Conservation (phyloP, 768 basidiomycete genomes). For the Leccinum ochraceum region DNA sequence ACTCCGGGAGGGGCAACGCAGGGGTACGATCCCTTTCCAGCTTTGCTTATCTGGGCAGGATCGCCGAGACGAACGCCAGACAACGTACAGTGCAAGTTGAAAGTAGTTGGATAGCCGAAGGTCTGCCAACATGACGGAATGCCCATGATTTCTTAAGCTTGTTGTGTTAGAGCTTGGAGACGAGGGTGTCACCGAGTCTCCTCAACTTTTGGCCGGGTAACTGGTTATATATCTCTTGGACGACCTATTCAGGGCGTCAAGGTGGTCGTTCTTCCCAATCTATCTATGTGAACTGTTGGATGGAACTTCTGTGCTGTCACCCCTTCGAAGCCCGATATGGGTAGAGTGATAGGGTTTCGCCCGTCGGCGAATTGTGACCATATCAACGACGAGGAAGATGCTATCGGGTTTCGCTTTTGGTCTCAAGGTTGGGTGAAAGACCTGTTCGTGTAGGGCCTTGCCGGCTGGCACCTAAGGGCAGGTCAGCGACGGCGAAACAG, state of each 20-base stretch:
- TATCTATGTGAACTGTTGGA: not conserved
- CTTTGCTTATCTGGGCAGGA: not conserved
- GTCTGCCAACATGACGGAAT: not conserved
- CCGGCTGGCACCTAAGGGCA: slow-evolving; percentile 76
- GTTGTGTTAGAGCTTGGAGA: not conserved
- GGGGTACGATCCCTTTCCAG: not conserved
- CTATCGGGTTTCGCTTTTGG: slow-evolving; percentile 25
- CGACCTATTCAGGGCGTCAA: not conserved
- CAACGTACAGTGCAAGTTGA: not conserved
- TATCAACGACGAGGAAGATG: not conserved
- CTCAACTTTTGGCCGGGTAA: not conserved
- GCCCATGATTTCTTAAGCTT: not conserved
- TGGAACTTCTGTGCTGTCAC: not conserved
- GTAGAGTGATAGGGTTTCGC: too few species aligned
- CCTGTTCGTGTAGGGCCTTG: slow-evolving; percentile 90
- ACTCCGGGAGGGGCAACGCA: not conserved
- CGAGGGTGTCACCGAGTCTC: not conserved
- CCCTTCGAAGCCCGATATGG: too few species aligned
- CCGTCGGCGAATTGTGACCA: not conserved
- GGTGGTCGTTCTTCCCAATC: not conserved
- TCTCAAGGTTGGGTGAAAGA: slow-evolving; percentile 65
- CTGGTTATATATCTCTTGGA: not conserved
- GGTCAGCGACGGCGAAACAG: slow-evolving; percentile 1
- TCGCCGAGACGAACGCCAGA: not conserved
- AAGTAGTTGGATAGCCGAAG: not conserved